Evolutionary conservation across 495 filamentous ascomycete genomes (phyloP).

Genomic region (Cercophora newfieldiana): DNA sequence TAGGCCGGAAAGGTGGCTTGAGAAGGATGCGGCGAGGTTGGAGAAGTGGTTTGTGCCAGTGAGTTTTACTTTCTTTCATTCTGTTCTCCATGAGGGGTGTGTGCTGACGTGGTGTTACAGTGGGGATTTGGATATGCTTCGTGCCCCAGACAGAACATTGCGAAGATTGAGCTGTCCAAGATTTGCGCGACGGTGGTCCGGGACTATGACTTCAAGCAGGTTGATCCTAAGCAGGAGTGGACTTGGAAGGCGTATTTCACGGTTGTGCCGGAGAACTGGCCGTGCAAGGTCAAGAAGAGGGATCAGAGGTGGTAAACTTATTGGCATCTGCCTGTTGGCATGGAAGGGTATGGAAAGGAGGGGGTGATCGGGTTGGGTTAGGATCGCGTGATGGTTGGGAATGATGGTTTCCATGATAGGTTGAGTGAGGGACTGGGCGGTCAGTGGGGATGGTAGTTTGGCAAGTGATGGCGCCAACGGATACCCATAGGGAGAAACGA

Average conservation of each 20-base stretch:
- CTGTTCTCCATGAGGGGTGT: neutral
- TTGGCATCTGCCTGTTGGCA: too few species aligned
- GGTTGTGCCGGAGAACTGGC: slow-evolving; percentile 44
- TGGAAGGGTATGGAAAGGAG: neutral
- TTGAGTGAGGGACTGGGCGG: too few species aligned
- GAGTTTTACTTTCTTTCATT: neutral
- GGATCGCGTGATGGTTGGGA: too few species aligned
- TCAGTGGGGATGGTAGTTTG: too few species aligned
- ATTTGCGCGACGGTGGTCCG: slow-evolving; percentile 44
- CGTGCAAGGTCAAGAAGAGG: slow-evolving; percentile 24
- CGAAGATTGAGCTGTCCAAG: slow-evolving; percentile 49
- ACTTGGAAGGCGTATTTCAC: slow-evolving; percentile 41
- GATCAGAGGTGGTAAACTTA: neutral
- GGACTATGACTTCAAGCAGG: slow-evolving; percentile 47
- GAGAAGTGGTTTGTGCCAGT: slow-evolving; percentile 38
- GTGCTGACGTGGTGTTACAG: slow-evolving; percentile 10
- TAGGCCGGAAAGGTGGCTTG: slow-evolving; percentile 46
- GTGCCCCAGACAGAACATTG: slow-evolving; percentile 47
- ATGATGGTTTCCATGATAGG: too few species aligned
- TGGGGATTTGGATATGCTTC: slow-evolving; percentile 47
- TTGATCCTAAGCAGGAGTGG: slow-evolving; percentile 46
- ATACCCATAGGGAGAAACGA: too few species aligned
- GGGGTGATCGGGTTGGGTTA: neutral
- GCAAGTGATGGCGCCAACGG: too few species aligned
- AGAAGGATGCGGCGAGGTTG: slow-evolving; percentile 23